A percentile compares a stretch with the other conserved stretches of the same genome.
Conservation (phyloP, 108 stramenopile genomes). For the Nitzschia palea region DNA sequence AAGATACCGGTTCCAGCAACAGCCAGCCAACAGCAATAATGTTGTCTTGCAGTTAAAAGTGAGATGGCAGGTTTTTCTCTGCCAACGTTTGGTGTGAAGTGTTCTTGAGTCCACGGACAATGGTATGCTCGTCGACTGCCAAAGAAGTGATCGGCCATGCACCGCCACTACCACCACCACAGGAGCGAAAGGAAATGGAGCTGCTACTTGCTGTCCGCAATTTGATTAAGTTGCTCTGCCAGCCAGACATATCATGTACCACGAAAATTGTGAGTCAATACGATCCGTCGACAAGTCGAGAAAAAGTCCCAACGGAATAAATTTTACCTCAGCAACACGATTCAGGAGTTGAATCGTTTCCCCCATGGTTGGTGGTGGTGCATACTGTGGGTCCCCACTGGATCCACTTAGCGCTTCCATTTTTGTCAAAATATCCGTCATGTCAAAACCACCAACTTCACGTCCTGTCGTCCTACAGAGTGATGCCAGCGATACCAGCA, state of each 20-base stretch:
- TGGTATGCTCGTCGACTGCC: constrained; percentile 51
- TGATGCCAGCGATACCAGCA: constrained; percentile 69
- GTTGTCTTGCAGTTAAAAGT: no score
- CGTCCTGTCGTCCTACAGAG: constrained; percentile 50
- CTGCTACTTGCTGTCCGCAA: constrained; percentile 44
- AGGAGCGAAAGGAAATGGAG: constrained; percentile 34
- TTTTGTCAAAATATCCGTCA: constrained; percentile 72
- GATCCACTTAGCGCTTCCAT: constrained; percentile 71
- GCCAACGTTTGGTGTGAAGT: constrained; percentile 29
- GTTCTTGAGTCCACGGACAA: constrained; percentile 53
- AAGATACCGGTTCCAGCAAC: no score
- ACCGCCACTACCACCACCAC: constrained; percentile 51
- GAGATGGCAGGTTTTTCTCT: constrained; percentile 17
- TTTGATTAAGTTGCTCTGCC: constrained; percentile 45
- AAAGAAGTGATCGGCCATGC: constrained; percentile 66
- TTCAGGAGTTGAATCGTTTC: constrained; percentile 52
- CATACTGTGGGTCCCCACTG: constrained; percentile 58
- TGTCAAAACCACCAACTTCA: constrained; percentile 58
- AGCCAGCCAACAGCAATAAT: no score
- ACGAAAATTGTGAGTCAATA: not conserved
- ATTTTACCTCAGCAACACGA: constrained; percentile 52
- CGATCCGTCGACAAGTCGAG: not conserved
- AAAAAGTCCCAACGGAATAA: not conserved
- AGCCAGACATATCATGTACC: not conserved
- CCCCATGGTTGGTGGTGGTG: constrained; percentile 57